phyloP scores from a whole-genome alignment of 306 rosid species.

The Quercus rubra region DNA sequence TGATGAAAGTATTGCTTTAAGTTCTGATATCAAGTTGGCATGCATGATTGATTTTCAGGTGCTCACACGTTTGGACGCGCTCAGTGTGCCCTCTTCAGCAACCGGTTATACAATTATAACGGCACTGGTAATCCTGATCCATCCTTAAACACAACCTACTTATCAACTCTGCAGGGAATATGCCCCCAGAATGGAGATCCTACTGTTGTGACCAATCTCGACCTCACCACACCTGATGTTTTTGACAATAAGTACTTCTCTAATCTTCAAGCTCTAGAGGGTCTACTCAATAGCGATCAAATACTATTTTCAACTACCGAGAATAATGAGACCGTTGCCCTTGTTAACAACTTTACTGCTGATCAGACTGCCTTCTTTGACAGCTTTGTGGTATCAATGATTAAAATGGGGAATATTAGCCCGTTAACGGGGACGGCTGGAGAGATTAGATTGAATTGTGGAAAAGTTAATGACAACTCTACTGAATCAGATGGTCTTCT shows the following conservation, averaged over 20 bases:
- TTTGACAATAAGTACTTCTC: conserved; percentile 21
- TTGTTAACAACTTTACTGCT: conserved; percentile 1
- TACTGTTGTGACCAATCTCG: neutral
- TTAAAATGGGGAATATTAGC: conserved; percentile 21
- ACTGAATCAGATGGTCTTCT: neutral
- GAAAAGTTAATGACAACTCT: neutral
- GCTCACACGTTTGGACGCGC: conserved; percentile 32
- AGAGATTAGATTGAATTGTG: conserved; percentile 23
- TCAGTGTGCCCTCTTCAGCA: neutral
- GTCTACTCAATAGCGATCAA: conserved; percentile 19
- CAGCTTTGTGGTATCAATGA: conserved; percentile 21
- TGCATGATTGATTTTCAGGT: neutral
- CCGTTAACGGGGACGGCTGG: conserved; percentile 8
- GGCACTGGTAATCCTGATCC: neutral
- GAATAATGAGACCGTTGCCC: neutral
- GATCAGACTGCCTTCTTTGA: conserved; percentile 7
- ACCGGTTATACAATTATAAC: neutral
- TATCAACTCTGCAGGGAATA: neutral
- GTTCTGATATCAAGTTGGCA: neutral
- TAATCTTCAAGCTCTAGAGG: neutral
- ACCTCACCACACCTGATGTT: neutral
- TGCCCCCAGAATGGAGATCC: conserved; percentile 13
- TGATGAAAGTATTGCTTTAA: neutral
- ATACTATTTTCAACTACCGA: conserved; percentile 12
- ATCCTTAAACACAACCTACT: conserved; percentile 9